Evolutionary conservation across 169 alveolate genomes (phyloP), one percentile per base, ranked within the genome.

Genomic region (Cryptosporidium tyzzeri): DNA sequence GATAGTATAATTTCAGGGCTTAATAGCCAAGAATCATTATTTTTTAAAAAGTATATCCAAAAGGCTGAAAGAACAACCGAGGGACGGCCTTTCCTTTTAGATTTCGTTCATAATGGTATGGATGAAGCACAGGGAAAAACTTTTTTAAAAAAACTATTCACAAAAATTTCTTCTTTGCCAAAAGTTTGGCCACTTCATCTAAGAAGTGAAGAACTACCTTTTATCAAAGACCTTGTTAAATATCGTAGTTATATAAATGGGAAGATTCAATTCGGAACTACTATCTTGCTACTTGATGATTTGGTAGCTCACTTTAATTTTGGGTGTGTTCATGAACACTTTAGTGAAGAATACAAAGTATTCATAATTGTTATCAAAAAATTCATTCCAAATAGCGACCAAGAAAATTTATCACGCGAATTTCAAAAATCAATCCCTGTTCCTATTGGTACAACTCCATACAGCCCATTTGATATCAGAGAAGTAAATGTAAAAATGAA

Each of bases 391-490:
- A 59, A 80, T 65, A 16, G 45, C 10, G 58, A 80, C 4, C 7
- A n/a, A 1, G 75, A 80, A 12, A 65, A 12, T 41, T 37, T 65
- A 31, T 18, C 86, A 31, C 51, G 53, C 7, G 86, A 73, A 35
- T 73, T 73, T 39, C 89, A 80, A 50, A 80, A 67, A 26, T 80
- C 89, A 21, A 80, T 80, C 39, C 89, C 89, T 6, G 89, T 80
- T 45, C 89, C 89, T 3, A 80, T 80, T 12, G 89, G 89, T 4
- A 62, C 89, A 45, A 45, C 65, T 23, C 74, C 59, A 80, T 80
- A 62, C 16, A 70, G 51, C 31, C 89, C 89, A 80, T 80, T 80
- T 26, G 75, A 65, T 23, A 44, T 80, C 23, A 23, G 89, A 62
- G 89, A 80, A 80, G 89, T 80, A 1, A 69, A 59, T 14, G 31